Evolutionary conservation across 768 basidiomycete species (phyloP), one percentile per base, ranked within the genome.

Genomic region (Russula lepida): DNA sequence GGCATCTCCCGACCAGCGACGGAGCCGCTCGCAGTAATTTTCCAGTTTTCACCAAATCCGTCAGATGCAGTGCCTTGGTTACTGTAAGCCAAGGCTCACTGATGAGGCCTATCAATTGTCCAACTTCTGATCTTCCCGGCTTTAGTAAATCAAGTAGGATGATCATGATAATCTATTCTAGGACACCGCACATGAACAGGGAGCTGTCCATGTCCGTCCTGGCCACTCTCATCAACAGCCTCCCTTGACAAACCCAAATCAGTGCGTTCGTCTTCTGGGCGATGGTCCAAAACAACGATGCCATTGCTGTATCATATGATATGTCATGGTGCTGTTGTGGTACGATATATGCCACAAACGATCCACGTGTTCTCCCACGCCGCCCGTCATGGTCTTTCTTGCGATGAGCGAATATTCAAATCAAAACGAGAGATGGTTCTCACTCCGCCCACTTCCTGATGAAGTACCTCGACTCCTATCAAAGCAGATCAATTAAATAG

Each of bases 221-320:
- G 82, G 83, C 89, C 13, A 82, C 79, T 55, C 87, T 93, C 79
- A 85, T 80, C n/a, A 88, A 93, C 54, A 89, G 90, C 27, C 74
- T 93, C 1, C 90, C 89, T 2, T 77, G 72, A 1, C 59, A 68
- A 32, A 83, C 84, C 1, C 79, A 71, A 9, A 72, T 89, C 6
- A 75, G 76, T 25, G 81, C 83, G 0, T 80, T 81, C 28, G 86
- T 88, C 64, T 89, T 88, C 77, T 88, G 80, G 75, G 86, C 83
- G 1, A 85, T 86, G 11, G 74, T 77, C 69, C 86, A 86, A 75
- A 78, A 77, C 72, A 79, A 84, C 60, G 79, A 71, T 56, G 82
- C 84, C 60, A 67, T 78, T 54, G n/a, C n/a, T n/a, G n/a, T n/a
- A n/a, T n/a, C n/a, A n/a, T n/a, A n/a, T n/a, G n/a, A n/a, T n/a